Evolutionary conservation across 805 yeast genomes (phyloP).

Genomic region (Clavispora vitiphila): DNA sequence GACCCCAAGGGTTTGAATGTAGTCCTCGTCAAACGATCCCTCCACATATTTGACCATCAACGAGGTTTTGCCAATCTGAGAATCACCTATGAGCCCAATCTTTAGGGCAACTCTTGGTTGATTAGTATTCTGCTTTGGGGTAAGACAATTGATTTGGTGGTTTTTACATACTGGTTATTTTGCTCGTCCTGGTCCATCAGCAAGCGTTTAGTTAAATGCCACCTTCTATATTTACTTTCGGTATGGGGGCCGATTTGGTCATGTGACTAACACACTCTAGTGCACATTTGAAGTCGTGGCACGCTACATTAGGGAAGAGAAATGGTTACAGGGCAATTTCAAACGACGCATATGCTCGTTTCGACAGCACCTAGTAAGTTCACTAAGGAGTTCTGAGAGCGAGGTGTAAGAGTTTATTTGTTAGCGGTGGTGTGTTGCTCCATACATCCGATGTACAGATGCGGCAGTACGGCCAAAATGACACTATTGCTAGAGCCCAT

Average conservation of each 20-base stretch:
- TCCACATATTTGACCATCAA: conserved; percentile 97
- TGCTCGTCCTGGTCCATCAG: conserved; percentile 22
- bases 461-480: too few relatives aligned
- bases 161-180: conserved; percentile 38
- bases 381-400: too few relatives aligned
- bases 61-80: conserved; percentile 93
- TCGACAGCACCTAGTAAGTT: too few relatives aligned
- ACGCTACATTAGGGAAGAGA: too few relatives aligned
- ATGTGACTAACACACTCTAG: not conserved
- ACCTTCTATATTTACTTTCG: not conserved
- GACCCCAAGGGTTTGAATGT: conserved; percentile 92
- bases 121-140: conserved; percentile 26
- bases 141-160: too few relatives aligned
- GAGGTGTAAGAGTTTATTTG: too few relatives aligned
- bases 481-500: too few relatives aligned
- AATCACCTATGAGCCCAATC: conserved; percentile 92
- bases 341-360: too few relatives aligned
- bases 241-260: not conserved
- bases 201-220: not conserved
- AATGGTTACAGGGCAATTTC: too few relatives aligned
- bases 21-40: conserved; percentile 84
- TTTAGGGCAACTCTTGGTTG: conserved; percentile 57
- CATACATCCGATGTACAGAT: too few relatives aligned
- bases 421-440: too few relatives aligned
- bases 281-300: too few relatives aligned